Conservation (phyloP, 2,329 filamentous ascomycete species). For the Alternaria infectoria region DNA sequence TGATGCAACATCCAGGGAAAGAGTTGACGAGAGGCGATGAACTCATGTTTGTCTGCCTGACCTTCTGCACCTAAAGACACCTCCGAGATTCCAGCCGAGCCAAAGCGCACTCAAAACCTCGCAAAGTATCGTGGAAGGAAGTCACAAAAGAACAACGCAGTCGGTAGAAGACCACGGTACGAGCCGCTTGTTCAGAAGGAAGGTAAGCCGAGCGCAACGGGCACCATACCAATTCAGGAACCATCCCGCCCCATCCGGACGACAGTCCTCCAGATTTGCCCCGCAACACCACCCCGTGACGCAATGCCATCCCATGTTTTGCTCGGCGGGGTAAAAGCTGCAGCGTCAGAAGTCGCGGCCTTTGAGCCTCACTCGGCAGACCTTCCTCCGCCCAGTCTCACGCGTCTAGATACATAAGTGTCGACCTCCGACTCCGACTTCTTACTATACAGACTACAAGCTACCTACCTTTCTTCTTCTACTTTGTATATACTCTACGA, state of each 20-base stretch:
- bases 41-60: accelerated
- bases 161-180: neutral
- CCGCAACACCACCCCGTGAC: conserved; percentile 31
- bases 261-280: conserved; percentile 24
- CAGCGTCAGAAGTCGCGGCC: neutral
- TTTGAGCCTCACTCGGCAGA: neutral
- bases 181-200: neutral
- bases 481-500: too few relatives aligned
- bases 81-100: neutral
- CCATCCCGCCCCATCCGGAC: conserved; percentile 18
- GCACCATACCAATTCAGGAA: conserved; percentile 4
- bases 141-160: neutral
- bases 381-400: neutral
- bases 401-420: conserved; percentile 1
- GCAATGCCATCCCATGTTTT: conserved; percentile 6
- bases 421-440: neutral
- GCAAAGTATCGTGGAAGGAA: neutral
- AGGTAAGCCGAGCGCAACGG: conserved; percentile 21
- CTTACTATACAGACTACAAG: neutral
- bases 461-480: too few relatives aligned
- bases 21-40: neutral
- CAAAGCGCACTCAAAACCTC: neutral
- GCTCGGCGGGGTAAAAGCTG: conserved; percentile 7
- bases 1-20: neutral
- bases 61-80: neutral